Percentiles rank a stretch among this genome's conserved stretches.
Evolutionary conservation across 768 basidiomycete genomes (phyloP).

Genomic region (Pulveroboletus frians): DNA sequence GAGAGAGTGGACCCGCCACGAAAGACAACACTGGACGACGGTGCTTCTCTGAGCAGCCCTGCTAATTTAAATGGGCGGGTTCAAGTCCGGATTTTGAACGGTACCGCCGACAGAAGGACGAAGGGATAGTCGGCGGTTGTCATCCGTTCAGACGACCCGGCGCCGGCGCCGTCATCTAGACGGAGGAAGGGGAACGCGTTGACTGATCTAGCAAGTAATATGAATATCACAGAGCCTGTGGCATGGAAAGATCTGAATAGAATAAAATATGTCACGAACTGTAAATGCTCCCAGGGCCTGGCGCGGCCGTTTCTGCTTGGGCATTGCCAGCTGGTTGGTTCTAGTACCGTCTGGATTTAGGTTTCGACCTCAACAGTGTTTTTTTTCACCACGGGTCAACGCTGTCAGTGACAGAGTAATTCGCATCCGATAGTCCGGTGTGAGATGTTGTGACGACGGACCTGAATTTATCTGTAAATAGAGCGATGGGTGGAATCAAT

Average conservation of each 20-base stretch:
- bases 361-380: too few relatives aligned
- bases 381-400: too few relatives aligned
- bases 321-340: neutral
- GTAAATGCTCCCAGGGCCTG: neutral
- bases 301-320: neutral
- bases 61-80: neutral
- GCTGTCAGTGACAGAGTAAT: too few relatives aligned
- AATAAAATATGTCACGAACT: neutral
- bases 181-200: neutral
- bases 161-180: neutral
- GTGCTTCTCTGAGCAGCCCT: neutral
- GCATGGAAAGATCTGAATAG: neutral
- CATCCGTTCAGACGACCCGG: neutral
- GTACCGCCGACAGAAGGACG: neutral
- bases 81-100: neutral
- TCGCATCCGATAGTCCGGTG: neutral
- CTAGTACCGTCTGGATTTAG: neutral
- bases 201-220: neutral
- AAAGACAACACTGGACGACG: neutral
- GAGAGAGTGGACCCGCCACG: neutral
- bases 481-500: constrained; percentile 6
- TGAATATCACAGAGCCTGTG: too few relatives aligned
- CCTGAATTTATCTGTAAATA: constrained; percentile 27
- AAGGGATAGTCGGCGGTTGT: neutral
- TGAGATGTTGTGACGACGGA: constrained; percentile 5